Evolutionary conservation across 352 stramenopile genomes (phyloP).

Genomic region (Aphanomyces astaci): DNA sequence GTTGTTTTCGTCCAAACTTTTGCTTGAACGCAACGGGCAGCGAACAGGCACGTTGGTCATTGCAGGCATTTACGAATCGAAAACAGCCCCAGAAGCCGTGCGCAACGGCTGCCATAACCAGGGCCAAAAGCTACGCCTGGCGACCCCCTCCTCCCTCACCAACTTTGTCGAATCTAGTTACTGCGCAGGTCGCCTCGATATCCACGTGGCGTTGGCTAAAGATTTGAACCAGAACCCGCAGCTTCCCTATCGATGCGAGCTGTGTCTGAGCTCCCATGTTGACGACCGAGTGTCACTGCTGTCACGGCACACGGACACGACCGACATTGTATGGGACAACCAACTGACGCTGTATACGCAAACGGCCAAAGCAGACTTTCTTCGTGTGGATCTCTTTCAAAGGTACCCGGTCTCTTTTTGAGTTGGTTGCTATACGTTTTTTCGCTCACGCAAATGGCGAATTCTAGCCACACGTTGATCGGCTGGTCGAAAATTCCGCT

Average conservation of each 20-base stretch:
- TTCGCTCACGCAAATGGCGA: too few species aligned
- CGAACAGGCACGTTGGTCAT: conserved; percentile 32
- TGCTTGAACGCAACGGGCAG: conserved; percentile 29
- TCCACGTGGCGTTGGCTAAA: conserved; percentile 31
- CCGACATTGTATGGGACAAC: conserved; percentile 30
- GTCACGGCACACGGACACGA: neutral
- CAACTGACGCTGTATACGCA: conserved; percentile 36
- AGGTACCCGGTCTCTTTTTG: neutral
- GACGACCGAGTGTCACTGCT: conserved; percentile 25
- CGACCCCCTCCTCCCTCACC: neutral
- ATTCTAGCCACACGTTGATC: neutral
- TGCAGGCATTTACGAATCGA: conserved; percentile 40
- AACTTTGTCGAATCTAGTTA: neutral
- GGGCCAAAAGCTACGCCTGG: neutral
- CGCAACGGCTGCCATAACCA: neutral
- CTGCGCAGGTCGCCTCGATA: conserved; percentile 32
- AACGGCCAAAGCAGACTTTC: conserved; percentile 7
- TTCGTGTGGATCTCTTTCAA: conserved; percentile 18
- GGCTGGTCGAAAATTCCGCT: conserved; percentile 13
- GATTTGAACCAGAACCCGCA: conserved; percentile 13
- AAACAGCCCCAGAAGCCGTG: conserved; percentile 10
- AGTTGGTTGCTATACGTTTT: too few species aligned
- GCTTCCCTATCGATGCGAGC: conserved; percentile 26
- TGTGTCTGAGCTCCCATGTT: conserved; percentile 36
- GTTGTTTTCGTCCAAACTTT: conserved; percentile 29